phyloP scores from a whole-genome alignment of 768 basidiomycete species.

The Tulasnella sp. region DNA sequence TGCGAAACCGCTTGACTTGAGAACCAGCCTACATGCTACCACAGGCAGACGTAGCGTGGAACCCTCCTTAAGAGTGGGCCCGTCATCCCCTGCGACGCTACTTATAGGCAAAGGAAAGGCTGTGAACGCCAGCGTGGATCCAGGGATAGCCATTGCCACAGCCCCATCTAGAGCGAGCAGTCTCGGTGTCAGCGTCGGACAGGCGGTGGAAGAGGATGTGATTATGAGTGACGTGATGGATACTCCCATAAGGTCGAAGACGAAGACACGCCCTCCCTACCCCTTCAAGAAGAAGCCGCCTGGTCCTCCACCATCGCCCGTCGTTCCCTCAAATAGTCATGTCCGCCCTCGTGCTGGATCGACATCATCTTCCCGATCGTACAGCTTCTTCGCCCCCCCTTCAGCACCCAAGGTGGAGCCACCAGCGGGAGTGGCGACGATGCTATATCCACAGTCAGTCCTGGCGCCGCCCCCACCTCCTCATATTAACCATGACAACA shows the following conservation, averaged over 20 bases:
- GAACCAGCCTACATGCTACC: neutral
- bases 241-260: neutral
- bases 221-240: neutral
- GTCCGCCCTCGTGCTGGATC: neutral
- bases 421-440: neutral
- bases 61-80: neutral
- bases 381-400: neutral
- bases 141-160: neutral
- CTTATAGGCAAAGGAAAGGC: conserved; percentile 8
- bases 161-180: neutral
- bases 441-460: neutral
- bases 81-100: neutral
- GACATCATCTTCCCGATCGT: neutral
- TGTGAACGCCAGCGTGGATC: conserved; percentile 5
- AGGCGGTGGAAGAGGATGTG: neutral
- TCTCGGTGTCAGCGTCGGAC: neutral
- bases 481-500: neutral
- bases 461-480: conserved; percentile 12
- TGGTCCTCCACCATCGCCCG: neutral
- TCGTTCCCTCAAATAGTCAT: neutral
- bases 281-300: neutral
- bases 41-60: neutral
- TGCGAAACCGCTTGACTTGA: neutral
- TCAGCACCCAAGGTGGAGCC: neutral
- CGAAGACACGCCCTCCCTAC: neutral